Evolutionary conservation across 306 rosid species (phyloP).

Genomic region (Nissolia schottii): DNA sequence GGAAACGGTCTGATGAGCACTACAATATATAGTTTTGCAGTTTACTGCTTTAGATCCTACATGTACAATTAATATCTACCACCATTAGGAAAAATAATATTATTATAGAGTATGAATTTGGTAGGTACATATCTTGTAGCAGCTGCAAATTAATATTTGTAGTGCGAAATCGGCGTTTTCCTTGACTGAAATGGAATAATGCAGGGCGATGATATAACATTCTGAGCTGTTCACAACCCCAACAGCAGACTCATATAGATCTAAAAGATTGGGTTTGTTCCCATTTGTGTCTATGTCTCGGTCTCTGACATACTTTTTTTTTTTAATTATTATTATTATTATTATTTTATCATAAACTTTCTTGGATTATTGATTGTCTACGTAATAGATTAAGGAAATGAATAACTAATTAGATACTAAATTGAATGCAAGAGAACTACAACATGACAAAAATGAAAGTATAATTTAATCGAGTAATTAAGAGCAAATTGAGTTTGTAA

Average conservation of each 20-base stretch:
- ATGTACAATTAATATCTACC: constrained; percentile 15
- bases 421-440: background rate
- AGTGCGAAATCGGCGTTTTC: background rate
- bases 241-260: background rate
- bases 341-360: too few species aligned
- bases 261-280: constrained; percentile 32
- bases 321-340: too few species aligned
- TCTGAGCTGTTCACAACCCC: constrained; percentile 46
- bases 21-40: background rate
- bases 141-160: background rate
- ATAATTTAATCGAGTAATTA: background rate
- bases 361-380: background rate
- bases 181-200: background rate
- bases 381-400: background rate
- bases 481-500: background rate
- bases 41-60: background rate
- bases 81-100: background rate
- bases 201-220: constrained; percentile 4
- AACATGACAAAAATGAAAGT: background rate
- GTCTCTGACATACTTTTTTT: too few species aligned
- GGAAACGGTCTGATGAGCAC: background rate
- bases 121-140: background rate
- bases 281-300: background rate
- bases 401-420: background rate
- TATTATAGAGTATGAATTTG: background rate